Evolutionary conservation across 352 stramenopile species (phyloP).

Genomic region (Blastocystis sp.): DNA sequence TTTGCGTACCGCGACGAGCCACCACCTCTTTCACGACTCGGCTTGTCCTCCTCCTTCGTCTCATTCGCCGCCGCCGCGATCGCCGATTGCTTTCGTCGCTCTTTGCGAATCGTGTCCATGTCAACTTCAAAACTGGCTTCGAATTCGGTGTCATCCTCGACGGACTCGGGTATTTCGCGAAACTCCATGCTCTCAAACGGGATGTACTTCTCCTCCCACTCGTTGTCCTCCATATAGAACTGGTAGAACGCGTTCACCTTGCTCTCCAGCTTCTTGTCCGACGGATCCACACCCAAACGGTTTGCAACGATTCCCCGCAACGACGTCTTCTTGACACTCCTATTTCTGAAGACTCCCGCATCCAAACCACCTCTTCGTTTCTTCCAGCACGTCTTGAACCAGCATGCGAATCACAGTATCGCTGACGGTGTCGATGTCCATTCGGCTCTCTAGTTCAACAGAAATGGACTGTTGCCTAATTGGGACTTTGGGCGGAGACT

Average conservation of each 20-base stretch:
- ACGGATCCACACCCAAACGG: background rate
- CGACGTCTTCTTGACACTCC: background rate
- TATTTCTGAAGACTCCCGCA: background rate
- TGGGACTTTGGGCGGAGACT: background rate
- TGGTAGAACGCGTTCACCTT: background rate
- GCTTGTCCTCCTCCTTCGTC: background rate
- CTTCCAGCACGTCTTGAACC: background rate
- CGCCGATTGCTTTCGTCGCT: background rate
- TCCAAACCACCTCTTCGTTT: background rate
- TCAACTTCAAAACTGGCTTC: background rate
- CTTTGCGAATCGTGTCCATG: background rate
- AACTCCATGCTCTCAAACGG: background rate
- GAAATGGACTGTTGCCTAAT: background rate
- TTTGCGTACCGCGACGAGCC: background rate
- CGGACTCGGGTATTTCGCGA: background rate
- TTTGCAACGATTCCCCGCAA: background rate
- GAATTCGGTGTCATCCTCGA: background rate
- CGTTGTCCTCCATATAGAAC: background rate
- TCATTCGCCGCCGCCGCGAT: background rate
- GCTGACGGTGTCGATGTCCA: background rate
- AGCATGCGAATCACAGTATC: background rate
- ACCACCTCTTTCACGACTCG: background rate
- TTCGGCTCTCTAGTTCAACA: too few species aligned
- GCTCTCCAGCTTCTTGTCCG: background rate
- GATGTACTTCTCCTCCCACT: background rate